Conservation (phyloP, 352 stramenopile species). For the Phytophthora meadii region DNA sequence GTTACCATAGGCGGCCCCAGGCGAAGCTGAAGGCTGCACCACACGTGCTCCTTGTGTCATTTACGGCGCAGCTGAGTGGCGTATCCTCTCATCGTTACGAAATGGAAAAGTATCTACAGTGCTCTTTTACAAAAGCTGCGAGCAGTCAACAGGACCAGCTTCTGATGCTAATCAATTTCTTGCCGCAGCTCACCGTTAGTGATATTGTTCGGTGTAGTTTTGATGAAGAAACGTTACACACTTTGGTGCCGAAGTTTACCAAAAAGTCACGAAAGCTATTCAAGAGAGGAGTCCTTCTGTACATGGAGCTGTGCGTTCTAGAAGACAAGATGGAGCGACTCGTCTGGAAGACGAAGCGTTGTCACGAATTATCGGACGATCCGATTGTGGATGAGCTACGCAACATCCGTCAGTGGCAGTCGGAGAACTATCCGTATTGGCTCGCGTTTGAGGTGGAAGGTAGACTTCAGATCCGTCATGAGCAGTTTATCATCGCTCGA, state of each 20-base stretch:
- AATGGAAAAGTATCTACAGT: slow-evolving; percentile 31
- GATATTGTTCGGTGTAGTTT: slow-evolving; percentile 53
- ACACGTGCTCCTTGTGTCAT: slow-evolving; percentile 7
- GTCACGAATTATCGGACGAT: slow-evolving; percentile 20
- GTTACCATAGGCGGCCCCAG: slow-evolving; percentile 35
- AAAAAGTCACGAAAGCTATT: slow-evolving; percentile 20
- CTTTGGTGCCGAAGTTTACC: slow-evolving; percentile 37
- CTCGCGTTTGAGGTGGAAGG: slow-evolving; percentile 90
- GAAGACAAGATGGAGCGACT: slow-evolving; percentile 79
- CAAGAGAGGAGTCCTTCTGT: slow-evolving; percentile 27
- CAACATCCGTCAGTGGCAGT: slow-evolving; percentile 56
- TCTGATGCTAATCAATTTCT: slow-evolving; percentile 31
- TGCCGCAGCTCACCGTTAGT: slow-evolving; percentile 31
- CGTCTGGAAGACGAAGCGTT: slow-evolving; percentile 11
- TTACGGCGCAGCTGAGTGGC: slow-evolving; percentile 19
- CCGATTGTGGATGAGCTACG: slow-evolving; percentile 65
- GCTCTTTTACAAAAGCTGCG: slow-evolving; percentile 5
- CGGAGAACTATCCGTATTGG: slow-evolving; percentile 72
- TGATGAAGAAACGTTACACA: slow-evolving; percentile 39
- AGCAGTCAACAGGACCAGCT: slow-evolving; percentile 22
- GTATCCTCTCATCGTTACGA: slow-evolving; percentile 19
- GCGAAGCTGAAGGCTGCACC: slow-evolving; percentile 6
- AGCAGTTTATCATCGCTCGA: slow-evolving; percentile 78
- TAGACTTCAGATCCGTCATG: slow-evolving; percentile 78
- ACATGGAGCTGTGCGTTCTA: slow-evolving; percentile 75